A percentile compares a stretch with the other conserved stretches of the same genome.
phyloP scores from a whole-genome alignment of 257 asterid species.

The Vinca minor region DNA sequence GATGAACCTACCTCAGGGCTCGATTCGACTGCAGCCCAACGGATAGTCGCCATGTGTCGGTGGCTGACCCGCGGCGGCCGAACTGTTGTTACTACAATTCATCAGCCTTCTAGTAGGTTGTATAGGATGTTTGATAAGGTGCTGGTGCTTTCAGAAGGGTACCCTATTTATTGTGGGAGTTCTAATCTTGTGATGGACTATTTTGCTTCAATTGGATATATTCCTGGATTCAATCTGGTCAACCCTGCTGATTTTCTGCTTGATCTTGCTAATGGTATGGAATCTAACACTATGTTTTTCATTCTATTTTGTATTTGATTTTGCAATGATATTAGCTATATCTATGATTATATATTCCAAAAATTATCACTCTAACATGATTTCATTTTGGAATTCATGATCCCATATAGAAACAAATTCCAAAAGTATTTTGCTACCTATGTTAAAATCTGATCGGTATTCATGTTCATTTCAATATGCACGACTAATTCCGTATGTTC shows the following conservation, averaged over 20 bases:
- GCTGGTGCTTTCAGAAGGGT: conserved; percentile 62
- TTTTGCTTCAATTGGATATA: conserved; percentile 52
- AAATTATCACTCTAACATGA: too few relatives aligned
- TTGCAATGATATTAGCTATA: too few relatives aligned
- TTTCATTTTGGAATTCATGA: too few relatives aligned
- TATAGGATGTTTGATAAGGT: conserved; percentile 71
- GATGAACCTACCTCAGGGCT: conserved; percentile 95
- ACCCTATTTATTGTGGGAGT: conserved; percentile 50
- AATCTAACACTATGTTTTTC: background rate
- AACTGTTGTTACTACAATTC: conserved; percentile 66
- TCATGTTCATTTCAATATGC: too few relatives aligned
- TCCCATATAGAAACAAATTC: too few relatives aligned
- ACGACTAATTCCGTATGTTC: too few relatives aligned
- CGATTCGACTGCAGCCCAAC: conserved; percentile 75
- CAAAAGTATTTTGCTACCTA: too few relatives aligned
- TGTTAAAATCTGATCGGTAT: too few relatives aligned
- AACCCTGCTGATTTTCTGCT: conserved; percentile 88
- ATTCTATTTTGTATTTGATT: background rate
- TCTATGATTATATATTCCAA: too few relatives aligned
- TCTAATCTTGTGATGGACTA: conserved; percentile 49
- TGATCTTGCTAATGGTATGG: conserved; percentile 86
- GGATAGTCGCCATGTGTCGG: conserved; percentile 47
- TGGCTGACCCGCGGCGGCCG: conserved; percentile 61
- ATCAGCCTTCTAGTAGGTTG: conserved; percentile 83
- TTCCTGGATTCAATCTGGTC: conserved; percentile 45